Evolutionary conservation across 2,329 filamentous ascomycete genomes (phyloP), one percentile per base, ranked within the genome.

Genomic region (Tolypocladium amazonense): DNA sequence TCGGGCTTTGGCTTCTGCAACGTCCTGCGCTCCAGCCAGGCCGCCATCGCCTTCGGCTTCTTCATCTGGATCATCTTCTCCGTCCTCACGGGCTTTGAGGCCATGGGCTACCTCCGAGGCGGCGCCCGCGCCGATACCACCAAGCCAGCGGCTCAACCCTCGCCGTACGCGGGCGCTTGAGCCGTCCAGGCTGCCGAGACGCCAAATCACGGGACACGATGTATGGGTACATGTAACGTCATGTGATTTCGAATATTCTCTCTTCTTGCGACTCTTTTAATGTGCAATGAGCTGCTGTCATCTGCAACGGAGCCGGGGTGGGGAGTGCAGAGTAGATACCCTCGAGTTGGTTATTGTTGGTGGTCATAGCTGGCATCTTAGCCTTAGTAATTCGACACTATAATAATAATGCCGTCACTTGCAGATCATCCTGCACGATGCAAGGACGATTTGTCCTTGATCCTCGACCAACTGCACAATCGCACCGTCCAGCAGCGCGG

Each of bases 1-100:
- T 86, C 84, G 68, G 78, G 75, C 50, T 76, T 73, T 56, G 76
- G 72, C 23, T 78, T 77, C 20, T 92, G 89, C 60, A n/a, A 45
- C 45, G 47, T 53, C 15, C 53, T 60, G 72, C 77, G 78, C 53
- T 76, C 81, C 14, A 75, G 81, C 11, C 84, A 88, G 73, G 87
- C 87, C 4, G 84, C 82, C 2, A 78, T 83, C 11, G 87, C 82
- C 0, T 87, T 90, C 66, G 85, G 80, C 7, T 88, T 87, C 66
- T 83, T 89, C 68, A 77, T 84, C 58, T 89, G 80, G 79, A 75
- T 72, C 54, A 71, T 80, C 60, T 81, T 82, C 66, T 75, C 73
- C 8, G 76, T 73, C 56, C 71, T 83, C 8, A 71, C 77, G 38
- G 73, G 76, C 43, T 67, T 83, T 58, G 81, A 82, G 62, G 73